phyloP scores from a whole-genome alignment of 371 early-diverging fungal species.

The Apophysomyces elegans region DNA sequence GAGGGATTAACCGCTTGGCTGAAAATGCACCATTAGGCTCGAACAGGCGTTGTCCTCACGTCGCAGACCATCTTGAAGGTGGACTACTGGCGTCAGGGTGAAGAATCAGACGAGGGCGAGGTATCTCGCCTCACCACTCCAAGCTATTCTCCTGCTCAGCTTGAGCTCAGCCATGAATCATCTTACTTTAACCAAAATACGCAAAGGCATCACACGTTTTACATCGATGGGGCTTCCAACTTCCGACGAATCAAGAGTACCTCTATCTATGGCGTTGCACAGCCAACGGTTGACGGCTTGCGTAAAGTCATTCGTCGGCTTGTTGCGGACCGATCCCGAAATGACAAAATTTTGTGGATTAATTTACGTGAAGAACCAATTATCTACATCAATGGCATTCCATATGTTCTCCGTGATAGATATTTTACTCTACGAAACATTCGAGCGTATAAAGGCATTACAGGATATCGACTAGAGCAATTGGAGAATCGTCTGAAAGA shows the following conservation, averaged over 20 bases:
- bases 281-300: conserved; percentile 73
- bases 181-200: conserved; percentile 4
- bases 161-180: background rate
- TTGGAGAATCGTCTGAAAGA: conserved; percentile 72
- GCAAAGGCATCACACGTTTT: conserved; percentile 40
- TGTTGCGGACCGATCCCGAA: conserved; percentile 25
- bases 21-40: conserved; percentile 33
- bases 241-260: conserved; percentile 52
- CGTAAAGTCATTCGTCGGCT: conserved; percentile 49
- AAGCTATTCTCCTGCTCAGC: conserved; percentile 7
- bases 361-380: conserved; percentile 80
- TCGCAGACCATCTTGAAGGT: conserved; percentile 75
- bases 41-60: conserved; percentile 69
- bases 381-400: conserved; percentile 74
- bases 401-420: conserved; percentile 77
- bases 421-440: conserved; percentile 69
- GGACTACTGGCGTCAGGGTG: conserved; percentile 65
- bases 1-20: background rate
- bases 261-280: conserved; percentile 68
- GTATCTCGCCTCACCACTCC: conserved; percentile 3
- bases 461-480: conserved; percentile 64
- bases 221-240: conserved; percentile 50
- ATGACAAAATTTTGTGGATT: conserved; percentile 65
- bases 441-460: conserved; percentile 73
- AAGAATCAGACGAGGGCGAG: conserved; percentile 10